Conservation (phyloP, 371 early-diverging fungal genomes). For the Mucor saturninus region DNA sequence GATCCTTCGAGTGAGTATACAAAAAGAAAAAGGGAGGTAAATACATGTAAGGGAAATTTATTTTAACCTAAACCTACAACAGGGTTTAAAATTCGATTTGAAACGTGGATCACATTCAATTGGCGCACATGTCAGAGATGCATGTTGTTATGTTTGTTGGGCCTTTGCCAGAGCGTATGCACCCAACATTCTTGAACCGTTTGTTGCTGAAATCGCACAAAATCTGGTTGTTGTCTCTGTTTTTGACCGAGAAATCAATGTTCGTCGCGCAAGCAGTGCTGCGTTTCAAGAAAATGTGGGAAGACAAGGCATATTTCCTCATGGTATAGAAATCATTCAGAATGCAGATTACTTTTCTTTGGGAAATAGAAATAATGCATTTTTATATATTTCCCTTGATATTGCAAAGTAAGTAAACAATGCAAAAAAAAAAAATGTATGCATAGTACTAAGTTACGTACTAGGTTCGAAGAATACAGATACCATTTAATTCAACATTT, state of each 20-base stretch:
- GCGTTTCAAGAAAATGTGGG: slow-evolving; percentile 98
- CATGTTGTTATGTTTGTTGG: slow-evolving; percentile 97
- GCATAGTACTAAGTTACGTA: background rate
- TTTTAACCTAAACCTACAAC: slow-evolving; percentile 18
- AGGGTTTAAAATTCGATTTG: slow-evolving; percentile 86
- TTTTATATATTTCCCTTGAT: slow-evolving; percentile 63
- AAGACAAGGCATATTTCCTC: slow-evolving; percentile 90
- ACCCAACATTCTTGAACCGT: slow-evolving; percentile 66
- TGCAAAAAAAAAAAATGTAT: background rate
- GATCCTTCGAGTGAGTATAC: slow-evolving; percentile 47
- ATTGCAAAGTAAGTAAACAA: slow-evolving; percentile 72
- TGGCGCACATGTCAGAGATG: slow-evolving; percentile 95
- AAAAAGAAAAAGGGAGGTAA: background rate
- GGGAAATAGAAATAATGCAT: slow-evolving; percentile 81
- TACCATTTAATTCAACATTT: slow-evolving; percentile 76
- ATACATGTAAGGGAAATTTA: background rate
- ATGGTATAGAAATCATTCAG: slow-evolving; percentile 91
- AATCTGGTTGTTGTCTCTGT: slow-evolving; percentile 79
- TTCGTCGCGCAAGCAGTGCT: slow-evolving; percentile 94
- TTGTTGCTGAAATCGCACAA: slow-evolving; percentile 68
- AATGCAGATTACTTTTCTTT: slow-evolving; percentile 91
- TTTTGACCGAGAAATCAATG: slow-evolving; percentile 93
- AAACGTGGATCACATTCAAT: slow-evolving; percentile 88
- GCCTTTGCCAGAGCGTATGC: slow-evolving; percentile 94
- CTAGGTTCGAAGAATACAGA: slow-evolving; percentile 77